Base-by-base conservation (phyloP, 148 eudicot species). In the Oxyria digyna region DNA sequence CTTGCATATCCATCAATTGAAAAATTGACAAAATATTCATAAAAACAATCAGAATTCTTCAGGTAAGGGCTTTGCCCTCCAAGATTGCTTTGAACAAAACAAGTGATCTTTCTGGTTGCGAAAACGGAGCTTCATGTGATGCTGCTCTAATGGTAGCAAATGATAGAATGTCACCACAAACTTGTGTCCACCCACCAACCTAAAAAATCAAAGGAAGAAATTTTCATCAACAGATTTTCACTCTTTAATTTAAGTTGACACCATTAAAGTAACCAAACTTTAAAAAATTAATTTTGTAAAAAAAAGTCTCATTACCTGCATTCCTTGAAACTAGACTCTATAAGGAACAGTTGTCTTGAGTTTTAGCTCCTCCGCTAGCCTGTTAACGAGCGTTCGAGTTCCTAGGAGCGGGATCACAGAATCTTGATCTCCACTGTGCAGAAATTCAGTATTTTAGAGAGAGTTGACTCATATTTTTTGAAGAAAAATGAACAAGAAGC, bases 111-210 rank as follows among this genome's bases (percentile, higher is more conserved):
- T 76, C 82, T 5, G 97, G 97, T 57, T 91, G 95, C 0, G 97
- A 88, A 79, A 86, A 88, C 1, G 97, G 95, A n/a, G 81, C 91
- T 79, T 91, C 97, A 64, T 91, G 97, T 35, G 91, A 79, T 11
- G 95, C 97, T 8, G 95, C 97, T 86, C 97, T 78, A 46, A 91
- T 70, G 4, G 97, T 91, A 11, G 97, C 97, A 65, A 91, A 91
- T 13, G 91, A 83, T 18, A n/a, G n/a, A n/a, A n/a, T n/a, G n/a
- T n/a, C n/a, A n/a, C n/a, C n/a, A n/a, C n/a, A n/a, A n/a, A n/a
- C 91, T 73, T 86, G 83, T 9, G 97, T 91, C 97, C 97, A 91
- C 41, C 97, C 97, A 3, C 97, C 97, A 43, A 91, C 97, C 97
- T 91, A 76, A 43, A 43, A 46, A 43, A 43, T 43, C 15, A 43